Base-by-base conservation (phyloP, 2,329 filamentous ascomycete genomes). In the Cordyceps fumosorosea region DNA sequence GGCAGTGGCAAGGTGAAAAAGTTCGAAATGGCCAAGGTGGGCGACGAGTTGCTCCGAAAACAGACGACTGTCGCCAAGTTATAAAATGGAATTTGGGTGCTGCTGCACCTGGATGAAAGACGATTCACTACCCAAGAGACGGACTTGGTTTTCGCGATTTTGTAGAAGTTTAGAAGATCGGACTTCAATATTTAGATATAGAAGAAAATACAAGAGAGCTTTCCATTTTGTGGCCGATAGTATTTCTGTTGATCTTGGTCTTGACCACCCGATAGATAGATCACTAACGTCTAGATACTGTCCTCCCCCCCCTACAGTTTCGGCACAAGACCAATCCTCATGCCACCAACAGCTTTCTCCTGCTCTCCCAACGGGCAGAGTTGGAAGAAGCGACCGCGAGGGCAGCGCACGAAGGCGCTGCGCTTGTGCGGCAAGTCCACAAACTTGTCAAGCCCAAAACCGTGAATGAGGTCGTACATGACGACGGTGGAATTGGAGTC, bases 351-450 rank as follows among this genome's bases (percentile, higher is more conserved):
- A 3, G 80, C 77, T 75, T 83, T 84, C 56, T 83, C 80, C 63
- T 79, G 82, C 64, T 83, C 81, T 1, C 75, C 79, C 60, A 87
- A 76, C 10, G 84, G 84, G 65, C 84, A 84, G 11, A 89, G 73
- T 70, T 89, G 86, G 75, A 90, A 90, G 77, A 89, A 90, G 62
- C 86, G 79, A 71, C 87, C 85, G 8, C 88, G 77, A 56, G 83
- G 83, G 68, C 87, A 88, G 63, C 80, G 78, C 70, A 89, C 81
- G 64, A 89, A 81, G 2, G 85, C 87, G 62, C 86, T 87, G 32
- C 89, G 81, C 78, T 91, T 90, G 67, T 90, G 84, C 5, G 87
- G 86, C 65, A 91, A 74, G 67, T 91, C 89, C 65, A 90, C 83
- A 64, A 89, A 84, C 74, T 89, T 89, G 67, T 89, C 85, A 44